Percentiles rank a stretch among this genome's conserved stretches.
These are phyloP conservation scores for Lathyrus aphaca DNA, from an alignment of 306 rosid species.

Conservation along the genomic window DNA sequence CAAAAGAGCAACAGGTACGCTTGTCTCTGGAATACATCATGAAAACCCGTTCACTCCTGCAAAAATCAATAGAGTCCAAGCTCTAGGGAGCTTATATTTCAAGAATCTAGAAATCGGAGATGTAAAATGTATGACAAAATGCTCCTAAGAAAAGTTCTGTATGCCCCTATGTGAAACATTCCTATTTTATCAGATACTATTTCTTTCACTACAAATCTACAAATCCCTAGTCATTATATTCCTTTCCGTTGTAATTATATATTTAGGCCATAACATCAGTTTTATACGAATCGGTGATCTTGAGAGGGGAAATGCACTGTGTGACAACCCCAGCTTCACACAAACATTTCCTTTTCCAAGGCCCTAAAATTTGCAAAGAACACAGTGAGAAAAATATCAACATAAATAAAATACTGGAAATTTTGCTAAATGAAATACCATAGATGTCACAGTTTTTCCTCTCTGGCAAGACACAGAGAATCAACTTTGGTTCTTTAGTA, in stretches of 20 bases:
- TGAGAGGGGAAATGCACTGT: conserved; percentile 83
- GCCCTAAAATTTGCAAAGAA: conserved; percentile 60
- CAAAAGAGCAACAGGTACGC: too few relatives aligned
- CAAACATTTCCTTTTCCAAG: conserved; percentile 88
- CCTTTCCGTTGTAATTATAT: neutral
- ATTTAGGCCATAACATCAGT: neutral
- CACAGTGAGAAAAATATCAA: conserved; percentile 1
- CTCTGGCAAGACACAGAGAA: conserved; percentile 89
- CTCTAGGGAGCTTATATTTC: neutral
- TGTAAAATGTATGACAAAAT: neutral
- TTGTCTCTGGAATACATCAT: too few relatives aligned
- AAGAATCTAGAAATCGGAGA: neutral
- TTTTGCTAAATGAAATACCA: conserved; percentile 50
- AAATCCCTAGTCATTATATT: neutral
- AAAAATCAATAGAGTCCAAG: neutral
- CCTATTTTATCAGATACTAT: neutral
- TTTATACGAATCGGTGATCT: conserved; percentile 55
- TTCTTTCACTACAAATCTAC: neutral
- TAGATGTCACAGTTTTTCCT: conserved; percentile 75
- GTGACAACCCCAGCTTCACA: conserved; percentile 74
- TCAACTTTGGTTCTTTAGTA: conserved; percentile 60
- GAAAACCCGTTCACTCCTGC: too few relatives aligned
- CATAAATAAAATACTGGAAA: conserved; percentile 17
- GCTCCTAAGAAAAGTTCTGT: neutral
- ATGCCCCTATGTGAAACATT: neutral